Evolutionary conservation across 495 filamentous ascomycete species (phyloP), one percentile per base, ranked within the genome.

Genomic region (Opeltia flavorubescens): DNA sequence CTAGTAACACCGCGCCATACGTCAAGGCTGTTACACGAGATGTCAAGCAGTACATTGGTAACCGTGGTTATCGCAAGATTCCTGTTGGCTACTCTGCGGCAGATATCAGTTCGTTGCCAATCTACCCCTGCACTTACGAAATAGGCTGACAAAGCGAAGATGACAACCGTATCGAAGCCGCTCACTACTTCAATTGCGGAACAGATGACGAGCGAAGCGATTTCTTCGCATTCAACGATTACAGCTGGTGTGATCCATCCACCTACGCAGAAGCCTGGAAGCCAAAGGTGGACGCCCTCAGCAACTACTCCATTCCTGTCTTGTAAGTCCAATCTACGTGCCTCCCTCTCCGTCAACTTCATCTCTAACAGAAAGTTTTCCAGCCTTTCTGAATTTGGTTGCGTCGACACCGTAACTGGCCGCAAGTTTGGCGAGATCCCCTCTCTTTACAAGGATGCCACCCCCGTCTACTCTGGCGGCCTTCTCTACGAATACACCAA

Each of bases 201-300:
- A 68, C 75, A 35, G 84, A 87, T 43, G 84, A 86, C 56, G 78
- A 83, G 68, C 78, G 89, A 25, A 81, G 77, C 59, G 89, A 95
- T 62, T 96, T 95, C 70, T 95, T 94, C 63, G 89, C 86, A 42
- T 94, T 95, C 70, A 95, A 96, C 66, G 91, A 95, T 66, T 95
- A 95, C 69, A 95, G 88, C 39, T 96, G 89, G 89, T 96, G 89
- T 59, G 82, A 87, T 55, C 76, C 75, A 43, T 85, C 87, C 18
- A 76, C 82, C 44, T 94, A 84, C 67, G 58, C 58, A 21, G 71
- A 62, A 43, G 87, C 86, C 52, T 96, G 88, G 88, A 72, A 85
- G 59, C 67, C 84, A 62, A 95, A 95, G 76, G 91, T 95, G 43
- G 74, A 84, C 69, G 85, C 80, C 63, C 95, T 89, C 71, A 80